Evolutionary conservation across 2,329 filamentous ascomycete genomes (phyloP), one percentile per base, ranked within the genome.

Genomic region (Periconia macrospinosa): DNA sequence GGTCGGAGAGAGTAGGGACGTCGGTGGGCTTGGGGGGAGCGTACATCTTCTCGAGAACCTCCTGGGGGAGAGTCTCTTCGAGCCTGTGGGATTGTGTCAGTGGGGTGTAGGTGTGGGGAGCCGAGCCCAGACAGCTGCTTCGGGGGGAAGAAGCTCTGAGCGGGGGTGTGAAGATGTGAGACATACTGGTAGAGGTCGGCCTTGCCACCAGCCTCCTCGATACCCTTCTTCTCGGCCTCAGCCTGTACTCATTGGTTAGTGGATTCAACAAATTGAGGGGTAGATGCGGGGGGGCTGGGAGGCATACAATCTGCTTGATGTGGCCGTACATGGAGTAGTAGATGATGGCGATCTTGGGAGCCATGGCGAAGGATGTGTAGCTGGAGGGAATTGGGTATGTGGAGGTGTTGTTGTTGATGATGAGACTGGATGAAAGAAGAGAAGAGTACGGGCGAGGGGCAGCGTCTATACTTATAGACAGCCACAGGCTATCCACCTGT

Each of bases 341-440:
- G 75, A 96, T 86, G 78, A 96, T 94, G 67, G 92, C 92, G 73
- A 96, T 85, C 82, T 91, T 95, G 76, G 90, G 90, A 79, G 90
- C 90, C 91, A 96, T 95, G 41, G 43, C 66, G 61, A 59, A 55
- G 42, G 43, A 40, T 52, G 23, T 27, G 23, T 45, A 17, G 20
- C 50, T 27, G 44, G 49, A 37, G 45, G 7, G 52, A 17, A 44
- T 19, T n/a, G 30, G 18, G 9, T 41, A 30, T 20, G 17, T 35
- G 40, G 35, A 41, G 30, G 7, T 49, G 13, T 49, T 43, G 40
- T 37, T 37, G 19, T n/a, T 53, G 20, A 44, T 47, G 47, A 33
- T 47, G 23, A 50, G 49, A 45, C 19, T 23, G 40, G 40, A 35
- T 30, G 8, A n/a, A 13, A 33, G 10, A 18, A 37, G 42, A 48